Conservation (phyloP, 2,329 filamentous ascomycete genomes). For the Magnaporthiopsis rhizophila region DNA sequence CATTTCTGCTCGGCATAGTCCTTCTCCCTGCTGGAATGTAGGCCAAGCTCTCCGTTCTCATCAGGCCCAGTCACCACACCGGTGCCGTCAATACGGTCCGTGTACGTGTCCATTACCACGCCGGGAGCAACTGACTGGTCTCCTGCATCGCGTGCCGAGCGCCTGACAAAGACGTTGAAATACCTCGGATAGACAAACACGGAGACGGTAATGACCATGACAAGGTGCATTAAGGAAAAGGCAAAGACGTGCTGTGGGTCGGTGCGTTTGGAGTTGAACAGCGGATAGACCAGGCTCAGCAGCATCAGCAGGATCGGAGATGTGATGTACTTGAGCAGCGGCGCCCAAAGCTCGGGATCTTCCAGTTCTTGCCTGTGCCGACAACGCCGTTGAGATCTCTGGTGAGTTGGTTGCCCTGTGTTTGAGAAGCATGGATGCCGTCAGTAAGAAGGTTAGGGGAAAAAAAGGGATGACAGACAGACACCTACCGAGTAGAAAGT, state of each 20-base stretch:
- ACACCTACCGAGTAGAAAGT: neutral
- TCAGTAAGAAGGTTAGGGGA: too few species aligned
- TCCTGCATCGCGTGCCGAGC: too few species aligned
- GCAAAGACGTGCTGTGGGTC: neutral
- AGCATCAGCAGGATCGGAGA: neutral
- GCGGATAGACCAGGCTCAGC: neutral
- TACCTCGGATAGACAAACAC: neutral
- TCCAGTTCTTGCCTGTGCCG: slow-evolving; percentile 1
- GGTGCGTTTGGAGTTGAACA: neutral
- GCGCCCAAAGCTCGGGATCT: neutral
- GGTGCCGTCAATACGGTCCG: too few species aligned
- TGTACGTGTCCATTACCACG: too few species aligned
- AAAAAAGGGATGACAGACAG: neutral
- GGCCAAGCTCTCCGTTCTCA: too few species aligned
- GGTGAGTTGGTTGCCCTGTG: slow-evolving; percentile 1
- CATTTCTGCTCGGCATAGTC: too few species aligned
- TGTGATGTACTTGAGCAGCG: slow-evolving; percentile 2
- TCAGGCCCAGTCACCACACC: too few species aligned
- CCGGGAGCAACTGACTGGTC: too few species aligned
- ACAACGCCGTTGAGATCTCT: neutral
- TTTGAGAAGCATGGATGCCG: neutral
- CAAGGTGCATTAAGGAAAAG: neutral
- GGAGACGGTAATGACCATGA: slow-evolving; percentile 1
- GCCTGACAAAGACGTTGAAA: neutral
- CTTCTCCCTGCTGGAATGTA: too few species aligned